These are phyloP conservation scores for Cercis canadensis DNA, from an alignment of 306 rosid genomes.

Conservation along the genomic window DNA sequence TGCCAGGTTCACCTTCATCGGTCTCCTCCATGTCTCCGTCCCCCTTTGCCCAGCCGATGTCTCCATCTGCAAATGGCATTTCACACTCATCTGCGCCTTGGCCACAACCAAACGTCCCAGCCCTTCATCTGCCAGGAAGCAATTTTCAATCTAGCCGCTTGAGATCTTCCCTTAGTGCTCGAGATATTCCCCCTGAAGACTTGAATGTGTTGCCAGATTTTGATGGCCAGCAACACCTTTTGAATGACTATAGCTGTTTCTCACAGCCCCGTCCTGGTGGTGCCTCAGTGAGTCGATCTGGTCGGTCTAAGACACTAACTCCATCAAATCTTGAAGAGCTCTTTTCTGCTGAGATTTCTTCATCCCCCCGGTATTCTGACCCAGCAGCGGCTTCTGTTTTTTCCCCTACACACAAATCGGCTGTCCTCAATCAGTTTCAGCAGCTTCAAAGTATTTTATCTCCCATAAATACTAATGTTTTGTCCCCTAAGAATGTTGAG, in stretches of 20 bases:
- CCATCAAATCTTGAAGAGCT: slow-evolving; percentile 88
- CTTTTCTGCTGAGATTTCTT: slow-evolving; percentile 75
- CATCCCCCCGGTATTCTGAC: slow-evolving; percentile 79
- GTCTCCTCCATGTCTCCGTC: slow-evolving; percentile 75
- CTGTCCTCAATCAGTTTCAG: slow-evolving; percentile 77
- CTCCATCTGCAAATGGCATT: slow-evolving; percentile 71
- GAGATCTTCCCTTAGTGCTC: slow-evolving; percentile 85
- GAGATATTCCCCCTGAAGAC: slow-evolving; percentile 67
- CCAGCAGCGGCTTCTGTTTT: slow-evolving; percentile 61
- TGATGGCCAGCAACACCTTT: slow-evolving; percentile 67
- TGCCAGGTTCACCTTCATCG: slow-evolving; percentile 88
- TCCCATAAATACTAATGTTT: slow-evolving; percentile 70
- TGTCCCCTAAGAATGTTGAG: slow-evolving; percentile 74
- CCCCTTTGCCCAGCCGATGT: slow-evolving; percentile 76
- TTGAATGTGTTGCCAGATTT: slow-evolving; percentile 58
- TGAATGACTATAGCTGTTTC: slow-evolving; percentile 72
- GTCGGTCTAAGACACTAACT: slow-evolving; percentile 70
- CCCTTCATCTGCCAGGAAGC: slow-evolving; percentile 86
- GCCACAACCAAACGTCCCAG: slow-evolving; percentile 89
- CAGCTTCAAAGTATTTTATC: slow-evolving; percentile 77
- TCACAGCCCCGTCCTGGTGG: slow-evolving; percentile 60
- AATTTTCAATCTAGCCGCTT: slow-evolving; percentile 84
- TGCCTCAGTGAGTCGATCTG: slow-evolving; percentile 56
- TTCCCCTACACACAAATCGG: slow-evolving; percentile 84
- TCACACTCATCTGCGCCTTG: slow-evolving; percentile 62